Evolutionary conservation across 2,329 filamentous ascomycete species (phyloP).

Genomic region (Gaeumannomyces tritici): DNA sequence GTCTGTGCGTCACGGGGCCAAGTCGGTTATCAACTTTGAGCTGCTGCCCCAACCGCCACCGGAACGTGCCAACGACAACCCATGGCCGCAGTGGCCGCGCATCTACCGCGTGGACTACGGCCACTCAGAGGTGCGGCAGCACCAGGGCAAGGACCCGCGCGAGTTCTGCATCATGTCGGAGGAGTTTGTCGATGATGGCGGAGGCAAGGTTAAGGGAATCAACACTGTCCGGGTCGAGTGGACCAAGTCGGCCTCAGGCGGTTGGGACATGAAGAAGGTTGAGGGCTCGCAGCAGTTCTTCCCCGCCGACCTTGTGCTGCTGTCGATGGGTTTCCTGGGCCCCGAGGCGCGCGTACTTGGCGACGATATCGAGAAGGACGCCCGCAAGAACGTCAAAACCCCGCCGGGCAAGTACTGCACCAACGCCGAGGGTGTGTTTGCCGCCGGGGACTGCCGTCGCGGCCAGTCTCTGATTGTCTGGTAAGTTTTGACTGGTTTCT

Average conservation of each 20-base stretch:
- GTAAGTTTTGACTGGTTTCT: slow-evolving; percentile 38
- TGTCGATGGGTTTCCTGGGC: slow-evolving; percentile 96
- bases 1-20: slow-evolving; percentile 88
- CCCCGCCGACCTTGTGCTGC: slow-evolving; percentile 84
- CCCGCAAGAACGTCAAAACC: slow-evolving; percentile 94
- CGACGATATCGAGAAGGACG: slow-evolving; percentile 82
- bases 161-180: slow-evolving; percentile 99
- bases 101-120: slow-evolving; percentile 99
- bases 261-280: slow-evolving; percentile 98
- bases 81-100: slow-evolving; percentile 96
- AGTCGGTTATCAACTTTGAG: slow-evolving; percentile 95
- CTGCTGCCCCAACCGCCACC: slow-evolving; percentile 84
- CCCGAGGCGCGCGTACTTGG: slow-evolving; percentile 83
- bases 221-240: slow-evolving; percentile 93
- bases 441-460: slow-evolving; percentile 88
- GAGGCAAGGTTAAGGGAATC: slow-evolving; percentile 85
- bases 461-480: slow-evolving; percentile 95
- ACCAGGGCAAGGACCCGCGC: slow-evolving; percentile 91
- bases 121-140: slow-evolving; percentile 89
- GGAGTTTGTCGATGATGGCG: slow-evolving; percentile 86
- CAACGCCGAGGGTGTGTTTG: slow-evolving; percentile 81
- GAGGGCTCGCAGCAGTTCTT: slow-evolving; percentile 93
- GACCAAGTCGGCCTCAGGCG: slow-evolving; percentile 80
- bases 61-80: slow-evolving; percentile 87
- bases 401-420: slow-evolving; percentile 79